Percentiles rank a stretch among this genome's conserved stretches.
Evolutionary conservation across 129 eudicot species (phyloP).

Genomic region (Flaveria sonorensis): DNA sequence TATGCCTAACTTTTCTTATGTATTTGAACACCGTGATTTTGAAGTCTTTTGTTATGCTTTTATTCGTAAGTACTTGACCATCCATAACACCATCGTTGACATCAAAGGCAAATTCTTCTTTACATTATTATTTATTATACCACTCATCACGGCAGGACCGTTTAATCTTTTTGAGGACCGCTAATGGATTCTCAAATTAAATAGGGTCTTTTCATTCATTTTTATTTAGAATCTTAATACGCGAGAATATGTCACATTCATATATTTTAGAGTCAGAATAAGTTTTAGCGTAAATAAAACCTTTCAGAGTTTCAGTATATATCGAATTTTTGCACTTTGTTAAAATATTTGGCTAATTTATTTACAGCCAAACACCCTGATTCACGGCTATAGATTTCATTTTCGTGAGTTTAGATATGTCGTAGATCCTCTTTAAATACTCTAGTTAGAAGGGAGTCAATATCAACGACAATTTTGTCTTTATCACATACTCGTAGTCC

Average conservation of each 20-base stretch:
- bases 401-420: background rate
- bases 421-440: slow-evolving; percentile 21
- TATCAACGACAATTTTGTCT: slow-evolving; percentile 21
- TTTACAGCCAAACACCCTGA: background rate
- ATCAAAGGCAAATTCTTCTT: background rate
- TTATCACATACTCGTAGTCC: background rate
- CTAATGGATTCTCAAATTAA: too few relatives aligned
- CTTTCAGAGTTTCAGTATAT: too few relatives aligned
- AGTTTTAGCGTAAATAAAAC: too few relatives aligned
- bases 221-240: too few relatives aligned
- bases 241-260: too few relatives aligned
- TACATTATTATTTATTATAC: background rate
- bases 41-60: background rate
- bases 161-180: too few relatives aligned
- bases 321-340: too few relatives aligned
- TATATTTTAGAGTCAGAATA: too few relatives aligned
- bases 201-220: too few relatives aligned
- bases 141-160: too few relatives aligned
- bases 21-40: background rate
- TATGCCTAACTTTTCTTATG: background rate
- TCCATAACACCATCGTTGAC: background rate
- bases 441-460: slow-evolving; percentile 10
- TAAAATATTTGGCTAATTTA: too few relatives aligned
- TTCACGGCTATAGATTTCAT: slow-evolving; percentile 6
- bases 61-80: background rate